phyloP scores from a whole-genome alignment of 768 basidiomycete species.

The Coprinopsis marcescibilis region DNA sequence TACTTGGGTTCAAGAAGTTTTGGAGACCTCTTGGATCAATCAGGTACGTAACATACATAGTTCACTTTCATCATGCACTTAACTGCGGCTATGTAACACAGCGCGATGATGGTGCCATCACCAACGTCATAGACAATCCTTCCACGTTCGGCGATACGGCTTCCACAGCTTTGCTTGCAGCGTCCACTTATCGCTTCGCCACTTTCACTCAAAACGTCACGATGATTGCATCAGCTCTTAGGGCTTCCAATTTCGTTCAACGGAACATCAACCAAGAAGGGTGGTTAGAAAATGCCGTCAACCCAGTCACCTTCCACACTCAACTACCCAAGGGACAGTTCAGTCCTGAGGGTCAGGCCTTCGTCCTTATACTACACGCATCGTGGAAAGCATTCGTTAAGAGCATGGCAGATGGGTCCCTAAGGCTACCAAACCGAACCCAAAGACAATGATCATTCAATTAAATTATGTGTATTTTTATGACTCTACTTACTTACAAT shows the following conservation, averaged over 20 bases:
- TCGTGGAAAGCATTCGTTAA: conserved; percentile 25
- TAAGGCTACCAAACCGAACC: conserved; percentile 1
- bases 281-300: conserved; percentile 41
- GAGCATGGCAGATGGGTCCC: conserved; percentile 26
- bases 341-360: conserved; percentile 57
- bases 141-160: conserved; percentile 50
- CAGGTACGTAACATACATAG: conserved; percentile 28
- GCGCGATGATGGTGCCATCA: conserved; percentile 39
- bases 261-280: conserved; percentile 33
- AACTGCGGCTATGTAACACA: conserved; percentile 13
- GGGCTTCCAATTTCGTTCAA: conserved; percentile 31
- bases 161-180: conserved; percentile 52
- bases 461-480: background rate
- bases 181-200: conserved; percentile 51
- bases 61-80: background rate
- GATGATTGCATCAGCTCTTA: conserved; percentile 35
- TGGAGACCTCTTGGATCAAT: conserved; percentile 34
- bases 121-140: conserved; percentile 46
- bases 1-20: conserved; percentile 51
- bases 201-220: conserved; percentile 30
- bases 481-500: too few relatives aligned
- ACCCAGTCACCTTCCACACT: conserved; percentile 45
- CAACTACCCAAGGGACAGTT: conserved; percentile 28
- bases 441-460: too few relatives aligned
- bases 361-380: conserved; percentile 48